phyloP scores from a whole-genome alignment of 75 land plant species.

The Pinus albicaulis region DNA sequence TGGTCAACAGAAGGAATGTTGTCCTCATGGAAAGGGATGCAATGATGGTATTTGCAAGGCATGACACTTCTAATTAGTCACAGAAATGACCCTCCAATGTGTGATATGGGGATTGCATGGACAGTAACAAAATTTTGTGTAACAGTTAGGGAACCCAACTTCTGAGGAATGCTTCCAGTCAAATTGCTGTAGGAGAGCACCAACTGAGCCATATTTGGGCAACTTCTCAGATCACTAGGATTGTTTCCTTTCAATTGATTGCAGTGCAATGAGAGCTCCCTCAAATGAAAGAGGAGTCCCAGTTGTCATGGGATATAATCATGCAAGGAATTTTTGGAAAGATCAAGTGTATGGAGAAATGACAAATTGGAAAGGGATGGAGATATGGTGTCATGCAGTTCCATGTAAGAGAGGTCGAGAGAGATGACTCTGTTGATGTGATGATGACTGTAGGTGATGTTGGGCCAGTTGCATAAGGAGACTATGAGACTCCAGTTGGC shows the following conservation, averaged over 20 bases:
- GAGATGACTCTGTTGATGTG: conserved; percentile 6
- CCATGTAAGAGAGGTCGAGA: conserved; percentile 26
- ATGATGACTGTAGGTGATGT: conserved; percentile 7
- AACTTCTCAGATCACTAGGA: conserved; percentile 15
- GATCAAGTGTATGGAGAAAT: conserved; percentile 12
- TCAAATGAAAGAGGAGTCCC: conserved; percentile 10
- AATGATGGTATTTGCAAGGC: too few relatives aligned
- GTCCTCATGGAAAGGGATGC: too few relatives aligned
- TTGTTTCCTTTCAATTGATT: conserved; percentile 17
- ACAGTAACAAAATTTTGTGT: too few relatives aligned
- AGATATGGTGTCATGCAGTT: conserved; percentile 18
- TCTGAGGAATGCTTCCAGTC: too few relatives aligned
- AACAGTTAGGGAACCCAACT: too few relatives aligned
- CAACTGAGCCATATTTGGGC: too few relatives aligned
- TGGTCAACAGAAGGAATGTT: too few relatives aligned
- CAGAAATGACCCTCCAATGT: too few relatives aligned
- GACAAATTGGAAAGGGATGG: conserved; percentile 15
- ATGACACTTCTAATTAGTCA: too few relatives aligned
- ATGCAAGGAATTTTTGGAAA: conserved; percentile 13
- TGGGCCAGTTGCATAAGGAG: conserved; percentile 11
- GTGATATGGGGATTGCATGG: too few relatives aligned
- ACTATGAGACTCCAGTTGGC: conserved; percentile 13
- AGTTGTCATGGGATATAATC: conserved; percentile 24
- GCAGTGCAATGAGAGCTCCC: conserved; percentile 8
- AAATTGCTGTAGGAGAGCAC: too few relatives aligned